Conservation (phyloP, 257 asterid genomes). For the Echites panduratus region DNA sequence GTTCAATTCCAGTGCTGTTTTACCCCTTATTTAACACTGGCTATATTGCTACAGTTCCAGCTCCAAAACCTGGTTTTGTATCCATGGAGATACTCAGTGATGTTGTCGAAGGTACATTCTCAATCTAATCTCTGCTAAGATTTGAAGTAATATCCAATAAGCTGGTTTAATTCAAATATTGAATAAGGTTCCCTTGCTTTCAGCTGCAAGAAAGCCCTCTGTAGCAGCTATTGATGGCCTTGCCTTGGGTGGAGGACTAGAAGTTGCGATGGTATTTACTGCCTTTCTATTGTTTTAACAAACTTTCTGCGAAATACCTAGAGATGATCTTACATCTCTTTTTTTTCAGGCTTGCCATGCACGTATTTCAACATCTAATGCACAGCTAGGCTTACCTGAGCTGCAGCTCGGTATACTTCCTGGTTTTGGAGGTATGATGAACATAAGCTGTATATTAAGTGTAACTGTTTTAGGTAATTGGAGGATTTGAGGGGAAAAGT, state of each 20-base stretch:
- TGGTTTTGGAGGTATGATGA: conserved; percentile 85
- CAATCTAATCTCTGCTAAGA: background rate
- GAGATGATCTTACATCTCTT: conserved; percentile 20
- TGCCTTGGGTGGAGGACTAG: conserved; percentile 98
- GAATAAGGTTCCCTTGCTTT: background rate
- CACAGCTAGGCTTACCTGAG: conserved; percentile 93
- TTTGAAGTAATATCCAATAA: background rate
- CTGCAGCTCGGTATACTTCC: conserved; percentile 96
- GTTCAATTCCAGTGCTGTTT: conserved; percentile 1
- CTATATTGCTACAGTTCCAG: conserved; percentile 44
- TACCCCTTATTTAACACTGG: conserved; percentile 26
- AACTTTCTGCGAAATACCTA: background rate
- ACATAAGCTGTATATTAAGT: background rate
- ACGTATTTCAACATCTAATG: conserved; percentile 75
- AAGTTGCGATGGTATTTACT: conserved; percentile 81
- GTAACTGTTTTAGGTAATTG: background rate
- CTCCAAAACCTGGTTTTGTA: conserved; percentile 82
- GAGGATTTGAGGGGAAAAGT: background rate
- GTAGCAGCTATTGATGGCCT: conserved; percentile 99
- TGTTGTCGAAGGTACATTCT: conserved; percentile 58
- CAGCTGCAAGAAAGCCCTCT: conserved; percentile 84
- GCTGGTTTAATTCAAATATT: background rate
- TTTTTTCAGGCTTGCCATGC: conserved; percentile 92
- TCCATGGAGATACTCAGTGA: conserved; percentile 77
- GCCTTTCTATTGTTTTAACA: conserved; percentile 1